Evolutionary conservation across 2,329 filamentous ascomycete genomes (phyloP).

Genomic region (Xylaria multiplex): DNA sequence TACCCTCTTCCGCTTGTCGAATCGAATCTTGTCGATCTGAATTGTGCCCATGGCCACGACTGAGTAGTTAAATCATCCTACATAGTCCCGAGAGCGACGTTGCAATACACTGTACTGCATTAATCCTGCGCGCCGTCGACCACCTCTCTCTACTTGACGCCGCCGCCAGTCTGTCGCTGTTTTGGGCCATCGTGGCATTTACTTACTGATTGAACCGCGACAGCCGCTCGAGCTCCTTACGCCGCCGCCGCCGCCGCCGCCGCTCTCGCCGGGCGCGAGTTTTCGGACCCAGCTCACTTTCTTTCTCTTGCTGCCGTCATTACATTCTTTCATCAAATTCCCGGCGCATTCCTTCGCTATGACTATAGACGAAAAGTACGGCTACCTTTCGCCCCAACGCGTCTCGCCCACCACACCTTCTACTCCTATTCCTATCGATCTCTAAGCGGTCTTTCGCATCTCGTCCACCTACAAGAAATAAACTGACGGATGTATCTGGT

Average conservation of each 20-base stretch:
- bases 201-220: conserved; percentile 43
- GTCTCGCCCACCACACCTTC: conserved; percentile 12
- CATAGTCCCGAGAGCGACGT: conserved; percentile 17
- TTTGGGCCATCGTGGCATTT: conserved; percentile 45
- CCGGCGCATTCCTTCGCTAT: conserved; percentile 47
- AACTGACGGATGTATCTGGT: conserved; percentile 48
- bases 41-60: conserved; percentile 25
- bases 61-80: conserved; percentile 25
- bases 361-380: conserved; percentile 61
- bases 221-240: conserved; percentile 37
- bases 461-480: not conserved
- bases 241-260: no score
- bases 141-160: conserved; percentile 25
- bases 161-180: conserved; percentile 32
- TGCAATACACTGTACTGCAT: not conserved
- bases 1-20: conserved; percentile 23
- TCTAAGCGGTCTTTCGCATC: not conserved
- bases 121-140: conserved; percentile 11
- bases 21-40: conserved; percentile 16
- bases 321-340: conserved; percentile 21
- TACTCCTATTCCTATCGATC: conserved; percentile 1
- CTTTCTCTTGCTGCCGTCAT: conserved; percentile 20
- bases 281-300: conserved; percentile 31
- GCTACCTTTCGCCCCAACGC: conserved; percentile 24
- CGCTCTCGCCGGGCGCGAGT: conserved; percentile 48